Evolutionary conservation across 139 green algal genomes (phyloP).

Genomic region (Deuterostichococcus epilithicus): DNA sequence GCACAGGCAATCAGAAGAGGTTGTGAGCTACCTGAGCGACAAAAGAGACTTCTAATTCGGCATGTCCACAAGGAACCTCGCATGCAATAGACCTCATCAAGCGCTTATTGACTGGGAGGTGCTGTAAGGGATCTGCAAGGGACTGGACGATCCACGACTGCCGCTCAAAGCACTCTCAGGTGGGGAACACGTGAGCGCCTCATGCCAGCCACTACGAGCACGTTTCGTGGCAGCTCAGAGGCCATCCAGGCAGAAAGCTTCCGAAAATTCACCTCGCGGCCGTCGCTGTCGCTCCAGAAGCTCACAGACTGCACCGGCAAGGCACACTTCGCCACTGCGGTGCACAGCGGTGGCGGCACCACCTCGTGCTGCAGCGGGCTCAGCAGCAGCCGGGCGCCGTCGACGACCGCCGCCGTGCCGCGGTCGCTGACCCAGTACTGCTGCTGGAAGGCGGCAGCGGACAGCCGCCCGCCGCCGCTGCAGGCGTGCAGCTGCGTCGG

Average conservation of each 20-base stretch:
- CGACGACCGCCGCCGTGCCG: conserved; percentile 81
- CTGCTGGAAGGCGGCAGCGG: conserved; percentile 18
- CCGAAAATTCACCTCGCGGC: not conserved
- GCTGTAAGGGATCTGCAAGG: too few relatives aligned
- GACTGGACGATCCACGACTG: too few relatives aligned
- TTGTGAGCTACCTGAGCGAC: too few relatives aligned
- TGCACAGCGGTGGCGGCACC: conserved; percentile 85
- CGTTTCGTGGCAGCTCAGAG: too few relatives aligned
- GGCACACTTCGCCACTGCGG: conserved; percentile 36
- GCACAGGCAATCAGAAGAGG: not conserved
- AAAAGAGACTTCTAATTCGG: too few relatives aligned
- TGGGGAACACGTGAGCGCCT: not conserved
- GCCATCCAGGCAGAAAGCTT: not conserved
- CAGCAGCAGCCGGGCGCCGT: conserved; percentile 69
- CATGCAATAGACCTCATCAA: too few relatives aligned
- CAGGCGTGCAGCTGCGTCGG: conserved; percentile 42
- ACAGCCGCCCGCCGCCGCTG: conserved; percentile 3
- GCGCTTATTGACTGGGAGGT: too few relatives aligned
- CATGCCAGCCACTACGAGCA: too few relatives aligned
- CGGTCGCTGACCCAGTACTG: conserved; percentile 33
- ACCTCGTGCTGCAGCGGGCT: conserved; percentile 66
- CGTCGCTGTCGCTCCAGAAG: conserved; percentile 4
- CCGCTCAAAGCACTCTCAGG: too few relatives aligned
- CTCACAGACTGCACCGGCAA: conserved; percentile 33
- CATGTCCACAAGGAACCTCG: too few relatives aligned